These are phyloP conservation scores for Fusarium fujikuroi DNA, from an alignment of 2,329 filamentous ascomycete genomes.

Conservation along the genomic window DNA sequence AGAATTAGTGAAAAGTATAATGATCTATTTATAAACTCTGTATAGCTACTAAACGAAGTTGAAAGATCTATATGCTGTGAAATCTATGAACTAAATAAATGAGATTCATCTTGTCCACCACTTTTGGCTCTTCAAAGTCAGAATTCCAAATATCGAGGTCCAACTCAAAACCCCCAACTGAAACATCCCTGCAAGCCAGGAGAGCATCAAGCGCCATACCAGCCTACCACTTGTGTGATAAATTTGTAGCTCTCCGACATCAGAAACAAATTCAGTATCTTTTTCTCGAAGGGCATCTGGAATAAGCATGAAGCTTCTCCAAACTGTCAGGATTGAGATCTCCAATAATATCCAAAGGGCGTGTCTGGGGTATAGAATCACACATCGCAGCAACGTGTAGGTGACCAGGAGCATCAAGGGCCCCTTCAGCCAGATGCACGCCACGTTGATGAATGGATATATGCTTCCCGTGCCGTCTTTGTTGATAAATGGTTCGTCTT, in stretches of 20 bases:
- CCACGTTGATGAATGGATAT: not conserved
- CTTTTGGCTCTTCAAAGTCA: not conserved
- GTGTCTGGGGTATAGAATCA: not conserved
- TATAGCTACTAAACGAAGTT: fast-evolving
- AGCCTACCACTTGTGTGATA: not conserved
- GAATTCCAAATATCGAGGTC: not conserved
- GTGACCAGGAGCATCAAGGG: not conserved
- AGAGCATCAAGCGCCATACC: not conserved
- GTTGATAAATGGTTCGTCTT: not conserved
- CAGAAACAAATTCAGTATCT: not conserved
- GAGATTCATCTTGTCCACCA: not conserved
- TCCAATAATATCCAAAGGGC: not conserved
- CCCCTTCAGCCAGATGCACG: not conserved
- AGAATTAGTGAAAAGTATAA: not conserved
- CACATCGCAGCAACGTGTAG: not conserved
- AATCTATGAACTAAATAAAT: not conserved
- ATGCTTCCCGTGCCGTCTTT: not conserved
- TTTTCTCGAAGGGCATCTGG: not conserved
- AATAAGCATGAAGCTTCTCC: not conserved
- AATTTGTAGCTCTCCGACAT: not conserved
- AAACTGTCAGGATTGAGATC: not conserved
- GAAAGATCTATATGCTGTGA: not conserved
- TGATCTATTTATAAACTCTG: not conserved
- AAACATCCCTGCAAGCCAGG: not conserved
- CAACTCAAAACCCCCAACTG: not conserved